These are phyloP conservation scores for Flammula alnicola DNA, from an alignment of 1,284 basidiomycete genomes.

Conservation along the genomic window DNA sequence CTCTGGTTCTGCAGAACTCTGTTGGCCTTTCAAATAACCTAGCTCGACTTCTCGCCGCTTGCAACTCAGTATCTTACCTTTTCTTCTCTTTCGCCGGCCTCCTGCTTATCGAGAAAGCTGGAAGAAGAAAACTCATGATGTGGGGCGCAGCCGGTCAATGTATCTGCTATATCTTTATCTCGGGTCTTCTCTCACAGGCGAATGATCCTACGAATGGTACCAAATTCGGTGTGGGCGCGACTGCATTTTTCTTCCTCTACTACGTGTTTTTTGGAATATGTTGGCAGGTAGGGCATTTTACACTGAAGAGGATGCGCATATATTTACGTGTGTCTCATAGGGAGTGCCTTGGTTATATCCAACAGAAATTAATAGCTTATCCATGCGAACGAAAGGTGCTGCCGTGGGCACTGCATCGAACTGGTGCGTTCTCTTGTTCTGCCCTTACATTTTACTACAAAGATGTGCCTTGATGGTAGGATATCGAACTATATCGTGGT, in stretches of 20 bases:
- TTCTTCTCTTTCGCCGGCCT: conserved; percentile 57
- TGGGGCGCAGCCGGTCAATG: conserved; percentile 70
- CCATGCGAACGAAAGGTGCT: conserved; percentile 71
- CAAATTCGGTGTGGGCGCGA: conserved; percentile 46
- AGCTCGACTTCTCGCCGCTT: conserved; percentile 49
- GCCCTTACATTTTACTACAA: not conserved
- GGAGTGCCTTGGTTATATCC: conserved; percentile 74
- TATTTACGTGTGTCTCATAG: conserved; percentile 21
- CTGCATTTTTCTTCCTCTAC: conserved; percentile 69
- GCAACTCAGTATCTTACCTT: conserved; percentile 52
- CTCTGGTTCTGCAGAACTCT: conserved; percentile 50
- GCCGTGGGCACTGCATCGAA: conserved; percentile 73
- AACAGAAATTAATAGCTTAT: conserved; percentile 65
- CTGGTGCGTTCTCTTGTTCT: conserved; percentile 38
- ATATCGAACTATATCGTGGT: conserved; percentile 64
- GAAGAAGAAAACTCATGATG: conserved; percentile 71
- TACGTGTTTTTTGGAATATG: conserved; percentile 76
- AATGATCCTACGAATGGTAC: conserved; percentile 41
- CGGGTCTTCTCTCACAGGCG: conserved; percentile 54
- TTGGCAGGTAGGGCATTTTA: conserved; percentile 52
- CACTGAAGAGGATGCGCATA: not conserved
- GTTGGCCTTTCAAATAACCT: conserved; percentile 51
- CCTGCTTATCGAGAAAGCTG: conserved; percentile 63
- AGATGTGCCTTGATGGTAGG: conserved; percentile 30
- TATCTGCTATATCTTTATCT: conserved; percentile 61